Conservation (phyloP, 208 protist genomes). For the Leishmania tarentolae region DNA sequence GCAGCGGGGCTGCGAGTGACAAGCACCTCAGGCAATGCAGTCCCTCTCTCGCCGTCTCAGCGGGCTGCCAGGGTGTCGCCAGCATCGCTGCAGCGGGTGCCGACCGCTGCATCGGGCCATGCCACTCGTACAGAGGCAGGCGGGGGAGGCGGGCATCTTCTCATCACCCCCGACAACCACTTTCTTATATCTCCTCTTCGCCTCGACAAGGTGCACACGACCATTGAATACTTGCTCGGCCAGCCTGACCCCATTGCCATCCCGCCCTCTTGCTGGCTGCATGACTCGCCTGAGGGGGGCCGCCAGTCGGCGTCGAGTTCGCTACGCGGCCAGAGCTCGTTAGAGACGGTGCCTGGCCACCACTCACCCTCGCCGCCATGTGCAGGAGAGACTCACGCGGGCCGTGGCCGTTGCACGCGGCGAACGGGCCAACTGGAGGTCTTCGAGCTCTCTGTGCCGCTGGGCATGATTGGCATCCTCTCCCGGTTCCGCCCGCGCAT, state of each 20-base stretch:
- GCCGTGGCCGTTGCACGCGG: conserved; percentile 19
- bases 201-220: conserved; percentile 50
- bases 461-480: conserved; percentile 60
- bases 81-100: not conserved
- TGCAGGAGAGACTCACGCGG: not conserved
- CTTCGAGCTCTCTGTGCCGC: conserved; percentile 47
- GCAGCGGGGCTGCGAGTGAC: not conserved
- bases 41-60: not conserved
- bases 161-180: conserved; percentile 28
- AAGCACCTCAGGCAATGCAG: not conserved
- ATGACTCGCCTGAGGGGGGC: conserved; percentile 13
- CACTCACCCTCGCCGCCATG: not conserved
- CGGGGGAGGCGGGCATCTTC: conserved; percentile 21
- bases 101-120: not conserved
- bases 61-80: not conserved
- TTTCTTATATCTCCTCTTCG: conserved; percentile 44
- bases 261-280: conserved; percentile 32
- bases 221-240: conserved; percentile 49
- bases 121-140: conserved; percentile 10
- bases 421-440: conserved; percentile 33
- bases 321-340: not conserved
- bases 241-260: conserved; percentile 52
- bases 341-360: not conserved
- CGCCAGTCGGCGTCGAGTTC: not conserved
- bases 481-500: conserved; percentile 61